Evolutionary conservation across 2,329 filamentous ascomycete genomes (phyloP).

Genomic region (Colletotrichum incanum): DNA sequence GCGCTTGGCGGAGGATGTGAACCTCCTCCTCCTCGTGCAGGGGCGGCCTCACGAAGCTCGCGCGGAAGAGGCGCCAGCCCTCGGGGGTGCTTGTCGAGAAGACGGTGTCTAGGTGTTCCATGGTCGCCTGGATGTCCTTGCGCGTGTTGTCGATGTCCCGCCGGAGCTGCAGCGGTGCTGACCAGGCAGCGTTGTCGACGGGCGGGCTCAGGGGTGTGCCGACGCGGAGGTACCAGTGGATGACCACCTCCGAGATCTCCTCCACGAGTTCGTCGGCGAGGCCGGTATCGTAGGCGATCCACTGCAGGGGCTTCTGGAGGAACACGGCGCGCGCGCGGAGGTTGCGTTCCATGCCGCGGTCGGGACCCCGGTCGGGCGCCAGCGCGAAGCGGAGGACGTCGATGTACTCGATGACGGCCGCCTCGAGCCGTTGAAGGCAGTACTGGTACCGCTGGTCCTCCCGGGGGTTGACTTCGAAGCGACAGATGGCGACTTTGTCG

Average conservation of each 20-base stretch:
- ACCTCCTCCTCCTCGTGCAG: neutral
- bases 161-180: slow-evolving; percentile 8
- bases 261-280: slow-evolving; percentile 8
- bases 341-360: neutral
- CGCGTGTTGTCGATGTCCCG: neutral
- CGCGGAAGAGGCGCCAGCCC: slow-evolving; percentile 1
- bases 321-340: slow-evolving; percentile 9
- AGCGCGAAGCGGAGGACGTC: neutral
- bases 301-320: slow-evolving; percentile 6
- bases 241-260: neutral
- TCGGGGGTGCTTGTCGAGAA: neutral
- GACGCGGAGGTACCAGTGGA: slow-evolving; percentile 21
- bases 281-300: slow-evolving; percentile 17
- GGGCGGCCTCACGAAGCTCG: neutral
- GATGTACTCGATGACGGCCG: neutral
- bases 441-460: slow-evolving; percentile 14
- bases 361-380: neutral
- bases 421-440: neutral
- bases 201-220: neutral
- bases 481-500: slow-evolving; percentile 3
- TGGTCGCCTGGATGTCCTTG: slow-evolving; percentile 2
- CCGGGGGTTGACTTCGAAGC: neutral
- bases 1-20: neutral
- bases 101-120: neutral
- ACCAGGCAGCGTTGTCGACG: slow-evolving; percentile 2